Base-by-base conservation (phyloP, 768 basidiomycete genomes). In the Mycena polygramma region DNA sequence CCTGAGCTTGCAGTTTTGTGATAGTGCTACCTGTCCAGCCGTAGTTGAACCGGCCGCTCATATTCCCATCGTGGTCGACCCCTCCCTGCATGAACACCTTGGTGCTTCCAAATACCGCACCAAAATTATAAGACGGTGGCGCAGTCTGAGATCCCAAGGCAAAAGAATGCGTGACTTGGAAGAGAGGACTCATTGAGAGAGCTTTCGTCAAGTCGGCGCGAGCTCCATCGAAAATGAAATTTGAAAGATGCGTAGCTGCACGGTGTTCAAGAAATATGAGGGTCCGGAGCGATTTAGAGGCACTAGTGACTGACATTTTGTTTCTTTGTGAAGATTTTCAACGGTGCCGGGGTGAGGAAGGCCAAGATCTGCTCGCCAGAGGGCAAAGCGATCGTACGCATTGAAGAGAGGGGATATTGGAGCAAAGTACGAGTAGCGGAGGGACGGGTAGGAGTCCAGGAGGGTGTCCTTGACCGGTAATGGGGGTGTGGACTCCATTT, bases 81-180 rank as follows among this genome's bases (percentile, higher is more conserved):
- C 92, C 90, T 68, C 97, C 98, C 86, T 98, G 96, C 76, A 98
- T 79, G 84, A 98, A 93, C 17, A 93, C 84, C 79, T 88, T 87
- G 75, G 90, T 87, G 76, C 92, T 97, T 17, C 94, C 96, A 82
- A 92, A 98, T 59, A 98, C 89, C 13, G 96, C 95, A 66, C 93
- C 94, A 78, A 99, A 98, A 81, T 95, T 96, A 82, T 99, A 99
- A 37, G 92, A 93, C 17, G 97, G 88, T 1, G 95, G 89, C 0
- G 86, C 81, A n/a, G 91, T 89, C 80, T 94, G 92, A 22, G 95
- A 95, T 22, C 95, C 98, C 66, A 98, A 85, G 68, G 91, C 87
- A 83, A 99, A 98, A 26, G 96, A 94, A 81, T 99, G 98, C 70
- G 96, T 97, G 75, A 98, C 93, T 85, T 99, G 97, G 89, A 99